Conservation (phyloP, 306 rosid species). For the Vigna unguiculata region DNA sequence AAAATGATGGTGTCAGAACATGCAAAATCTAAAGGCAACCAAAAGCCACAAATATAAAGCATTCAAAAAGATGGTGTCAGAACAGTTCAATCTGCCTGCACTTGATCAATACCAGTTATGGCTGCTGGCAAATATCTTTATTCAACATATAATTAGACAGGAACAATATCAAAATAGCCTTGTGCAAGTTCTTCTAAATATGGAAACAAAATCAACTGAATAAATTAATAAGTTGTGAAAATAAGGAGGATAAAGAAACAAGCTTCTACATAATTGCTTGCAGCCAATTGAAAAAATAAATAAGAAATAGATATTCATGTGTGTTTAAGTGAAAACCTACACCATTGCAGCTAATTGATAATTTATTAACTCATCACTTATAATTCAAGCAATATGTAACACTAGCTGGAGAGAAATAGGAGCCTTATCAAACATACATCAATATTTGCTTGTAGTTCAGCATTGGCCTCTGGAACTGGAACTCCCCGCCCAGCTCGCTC, state of each 20-base stretch:
- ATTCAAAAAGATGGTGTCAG: constrained; percentile 1
- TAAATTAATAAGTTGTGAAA: neutral
- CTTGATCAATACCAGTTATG: neutral
- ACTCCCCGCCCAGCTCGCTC: constrained; percentile 80
- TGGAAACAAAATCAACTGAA: neutral
- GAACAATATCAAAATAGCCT: neutral
- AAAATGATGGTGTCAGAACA: too few species aligned
- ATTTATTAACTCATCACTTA: neutral
- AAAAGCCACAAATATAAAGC: neutral
- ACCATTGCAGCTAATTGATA: neutral
- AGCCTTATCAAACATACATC: constrained; percentile 67
- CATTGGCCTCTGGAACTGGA: constrained; percentile 92
- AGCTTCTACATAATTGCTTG: neutral
- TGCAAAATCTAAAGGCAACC: too few species aligned
- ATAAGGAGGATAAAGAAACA: neutral
- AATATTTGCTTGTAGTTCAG: constrained; percentile 92
- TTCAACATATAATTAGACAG: too few species aligned
- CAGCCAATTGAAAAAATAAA: constrained; percentile 7
- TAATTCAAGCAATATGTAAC: constrained; percentile 24
- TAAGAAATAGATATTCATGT: neutral
- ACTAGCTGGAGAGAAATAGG: constrained; percentile 22
- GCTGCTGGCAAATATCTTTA: neutral
- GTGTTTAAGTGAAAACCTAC: constrained; percentile 1
- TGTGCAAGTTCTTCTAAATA: constrained; percentile 14
- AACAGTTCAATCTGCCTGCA: neutral